A percentile compares a stretch with the other conserved stretches of the same genome.
Evolutionary conservation across 2,329 filamentous ascomycete species (phyloP).

Genomic region (Nothomitra cinnamomea): DNA sequence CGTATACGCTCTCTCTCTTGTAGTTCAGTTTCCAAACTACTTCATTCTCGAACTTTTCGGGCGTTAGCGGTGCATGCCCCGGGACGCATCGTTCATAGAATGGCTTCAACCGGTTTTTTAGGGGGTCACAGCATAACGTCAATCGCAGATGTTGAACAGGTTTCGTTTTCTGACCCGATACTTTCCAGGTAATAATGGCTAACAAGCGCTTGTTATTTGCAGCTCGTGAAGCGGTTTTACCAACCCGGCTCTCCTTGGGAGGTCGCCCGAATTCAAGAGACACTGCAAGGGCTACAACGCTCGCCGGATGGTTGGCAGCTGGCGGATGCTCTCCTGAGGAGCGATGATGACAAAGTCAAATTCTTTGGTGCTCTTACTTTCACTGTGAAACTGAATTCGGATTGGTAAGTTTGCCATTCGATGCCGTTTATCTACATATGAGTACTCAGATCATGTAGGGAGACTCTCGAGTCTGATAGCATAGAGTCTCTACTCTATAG

Average conservation of each 20-base stretch:
- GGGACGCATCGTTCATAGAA: neutral
- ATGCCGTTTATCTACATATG: neutral
- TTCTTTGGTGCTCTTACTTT: slow-evolving; percentile 91
- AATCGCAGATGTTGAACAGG: slow-evolving; percentile 5
- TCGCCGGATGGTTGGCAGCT: slow-evolving; percentile 73
- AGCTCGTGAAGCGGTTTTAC: slow-evolving; percentile 6
- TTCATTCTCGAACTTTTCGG: too few relatives aligned
- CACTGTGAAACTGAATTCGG: slow-evolving; percentile 87
- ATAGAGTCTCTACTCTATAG: slow-evolving; percentile 41
- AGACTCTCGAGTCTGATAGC: slow-evolving; percentile 36
- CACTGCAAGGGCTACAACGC: slow-evolving; percentile 62
- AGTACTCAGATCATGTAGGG: slow-evolving; percentile 10
- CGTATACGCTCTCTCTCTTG: too few relatives aligned
- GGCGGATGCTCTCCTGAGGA: slow-evolving; percentile 56
- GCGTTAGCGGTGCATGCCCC: neutral
- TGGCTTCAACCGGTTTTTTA: neutral
- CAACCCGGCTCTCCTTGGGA: slow-evolving; percentile 16
- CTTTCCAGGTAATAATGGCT: neutral
- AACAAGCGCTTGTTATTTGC: neutral
- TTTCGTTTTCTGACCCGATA: neutral
- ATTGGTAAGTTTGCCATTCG: slow-evolving; percentile 41
- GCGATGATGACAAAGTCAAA: slow-evolving; percentile 55
- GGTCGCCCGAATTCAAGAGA: slow-evolving; percentile 45
- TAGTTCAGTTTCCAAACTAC: too few relatives aligned
- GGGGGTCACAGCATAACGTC: neutral